Base-by-base conservation (phyloP, 768 basidiomycete species). In the Lactarius trivialis region DNA sequence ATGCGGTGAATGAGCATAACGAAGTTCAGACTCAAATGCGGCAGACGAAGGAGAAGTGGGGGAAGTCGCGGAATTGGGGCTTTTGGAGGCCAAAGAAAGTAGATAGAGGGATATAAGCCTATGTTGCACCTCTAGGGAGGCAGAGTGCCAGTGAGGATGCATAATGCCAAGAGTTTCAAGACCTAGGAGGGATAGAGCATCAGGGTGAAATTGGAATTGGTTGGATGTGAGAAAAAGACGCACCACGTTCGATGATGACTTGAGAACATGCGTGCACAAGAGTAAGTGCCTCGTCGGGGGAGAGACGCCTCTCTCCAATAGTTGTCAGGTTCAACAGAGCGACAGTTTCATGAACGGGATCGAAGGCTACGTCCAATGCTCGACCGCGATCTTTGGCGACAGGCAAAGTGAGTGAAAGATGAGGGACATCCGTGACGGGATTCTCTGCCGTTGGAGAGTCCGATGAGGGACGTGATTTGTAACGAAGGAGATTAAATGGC, bases 121-220 rank as follows among this genome's bases (percentile, higher is more conserved):
- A 66, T 76, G 83, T 71, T 92, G 90, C n/a, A 80, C 73, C 11
- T 83, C 81, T 8, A 82, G 82, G 7, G 87, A 89, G 9, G 89
- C 79, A 43, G 89, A 85, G 71, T 87, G 79, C 89, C 88, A 92
- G 71, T 91, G 86, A 6, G 91, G 88, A 68, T 88, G 87, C 88
- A 92, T 92, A 51, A 92, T 78, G 21, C 90, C 91, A 51, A 89
- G 84, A 4, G 86, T 85, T 71, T 91, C 88, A 55, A 91, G 77
- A n/a, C 89, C 89, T 91, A 63, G 14, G 64, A 60, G 45, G 64
- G 67, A 43, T 37, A 51, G 54, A 56, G 30, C 49, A 55, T 50
- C 64, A 56, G 30, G 36, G 33, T 3, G 9, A 9, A 39, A 37
- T 21, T 48, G 9, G 15, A 39, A 37, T 21, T 48, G 39, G 48